Evolutionary conservation across 768 basidiomycete species (phyloP).

Genomic region (Leucocoprinus sp.): DNA sequence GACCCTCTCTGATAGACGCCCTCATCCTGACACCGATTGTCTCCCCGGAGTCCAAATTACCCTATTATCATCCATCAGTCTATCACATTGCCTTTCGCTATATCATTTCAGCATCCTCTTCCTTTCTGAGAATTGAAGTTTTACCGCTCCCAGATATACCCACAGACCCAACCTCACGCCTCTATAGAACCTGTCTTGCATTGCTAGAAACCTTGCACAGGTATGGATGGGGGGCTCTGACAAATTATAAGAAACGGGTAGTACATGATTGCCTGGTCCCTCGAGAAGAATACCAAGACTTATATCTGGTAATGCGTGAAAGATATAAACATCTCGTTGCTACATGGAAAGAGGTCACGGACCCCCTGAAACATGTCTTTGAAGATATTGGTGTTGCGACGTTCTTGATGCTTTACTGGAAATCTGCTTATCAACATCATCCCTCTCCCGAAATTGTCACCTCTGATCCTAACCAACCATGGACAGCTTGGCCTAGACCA

Average conservation of each 20-base stretch:
- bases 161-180: constrained; percentile 46
- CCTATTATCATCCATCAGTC: constrained; percentile 89
- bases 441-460: constrained; percentile 1
- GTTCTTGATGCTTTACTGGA: constrained; percentile 90
- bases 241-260: constrained; percentile 82
- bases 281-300: constrained; percentile 78
- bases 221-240: constrained; percentile 82
- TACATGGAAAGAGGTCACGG: constrained; percentile 75
- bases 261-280: constrained; percentile 73
- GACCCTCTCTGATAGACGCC: constrained; percentile 12
- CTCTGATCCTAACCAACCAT: constrained; percentile 31
- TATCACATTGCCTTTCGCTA: constrained; percentile 78
- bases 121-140: constrained; percentile 48
- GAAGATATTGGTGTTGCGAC: constrained; percentile 97
- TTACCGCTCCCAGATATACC: constrained; percentile 42
- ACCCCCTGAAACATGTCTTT: constrained; percentile 85
- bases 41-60: constrained; percentile 37
- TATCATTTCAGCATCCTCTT: constrained; percentile 23
- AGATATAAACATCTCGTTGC: constrained; percentile 69
- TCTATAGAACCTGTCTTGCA: constrained; percentile 74
- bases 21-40: constrained; percentile 58
- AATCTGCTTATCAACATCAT: constrained; percentile 43
- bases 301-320: constrained; percentile 83
- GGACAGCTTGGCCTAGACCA: constrained; percentile 73
- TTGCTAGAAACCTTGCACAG: constrained; percentile 78